Evolutionary conservation across 179 eudicot species (phyloP).

Genomic region (Corrigiola litoralis): DNA sequence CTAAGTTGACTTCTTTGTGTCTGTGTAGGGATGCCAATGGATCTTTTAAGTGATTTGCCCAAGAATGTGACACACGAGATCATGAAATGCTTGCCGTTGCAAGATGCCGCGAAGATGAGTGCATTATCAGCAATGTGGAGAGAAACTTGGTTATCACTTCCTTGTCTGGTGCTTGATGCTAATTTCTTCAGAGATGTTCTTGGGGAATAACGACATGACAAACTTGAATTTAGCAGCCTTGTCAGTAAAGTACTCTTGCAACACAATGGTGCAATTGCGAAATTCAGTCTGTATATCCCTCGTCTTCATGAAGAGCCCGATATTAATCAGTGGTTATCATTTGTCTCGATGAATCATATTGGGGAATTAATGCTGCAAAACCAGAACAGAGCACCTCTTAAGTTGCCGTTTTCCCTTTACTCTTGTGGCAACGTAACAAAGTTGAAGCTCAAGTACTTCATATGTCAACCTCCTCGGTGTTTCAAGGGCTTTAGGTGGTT

Average conservation of each 20-base stretch:
- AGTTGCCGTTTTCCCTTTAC: not conserved
- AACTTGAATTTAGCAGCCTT: not conserved
- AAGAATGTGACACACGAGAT: not conserved
- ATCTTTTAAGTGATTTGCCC: too few species aligned
- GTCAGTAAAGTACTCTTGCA: not conserved
- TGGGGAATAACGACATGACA: not conserved
- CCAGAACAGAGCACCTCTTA: not conserved
- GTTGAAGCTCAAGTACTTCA: not conserved
- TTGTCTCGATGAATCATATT: not conserved
- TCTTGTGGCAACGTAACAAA: not conserved
- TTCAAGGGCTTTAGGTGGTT: not conserved
- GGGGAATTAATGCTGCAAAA: not conserved
- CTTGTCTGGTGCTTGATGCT: slow-evolving; percentile 4
- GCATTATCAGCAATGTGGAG: not conserved
- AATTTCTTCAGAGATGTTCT: not conserved
- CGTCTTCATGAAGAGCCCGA: not conserved
- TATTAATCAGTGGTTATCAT: not conserved
- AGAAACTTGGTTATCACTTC: slow-evolving; percentile 5
- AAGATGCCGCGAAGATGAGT: slow-evolving; percentile 1
- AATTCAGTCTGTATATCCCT: not conserved
- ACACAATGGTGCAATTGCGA: not conserved
- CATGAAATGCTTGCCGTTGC: not conserved
- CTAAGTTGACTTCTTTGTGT: too few species aligned
- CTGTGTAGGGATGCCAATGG: too few species aligned
- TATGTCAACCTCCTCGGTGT: not conserved